Evolutionary conservation across 768 basidiomycete species (phyloP), one percentile per base, ranked within the genome.

Genomic region (Tylopilus subfusipes): DNA sequence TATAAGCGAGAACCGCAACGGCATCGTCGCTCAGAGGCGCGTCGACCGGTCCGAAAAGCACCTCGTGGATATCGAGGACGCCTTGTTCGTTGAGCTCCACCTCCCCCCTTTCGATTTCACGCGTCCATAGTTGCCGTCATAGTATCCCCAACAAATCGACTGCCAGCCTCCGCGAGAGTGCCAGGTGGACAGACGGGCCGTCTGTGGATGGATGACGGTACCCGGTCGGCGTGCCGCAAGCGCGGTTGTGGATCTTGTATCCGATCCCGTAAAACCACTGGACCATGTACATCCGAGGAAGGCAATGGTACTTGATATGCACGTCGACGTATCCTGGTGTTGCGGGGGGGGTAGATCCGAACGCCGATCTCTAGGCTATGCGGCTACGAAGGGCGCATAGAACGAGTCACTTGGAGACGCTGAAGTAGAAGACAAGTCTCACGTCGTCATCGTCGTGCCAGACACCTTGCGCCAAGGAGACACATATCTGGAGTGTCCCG

Each of bases 301-400:
- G 57, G 24, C 40, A 47, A n/a, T 56, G 24, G 42, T 58, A 58
- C 34, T 50, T 49, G 36, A 63, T n/a, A 14, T 60, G 61, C 19
- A 60, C 53, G 18, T 63, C 61, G 38, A 63, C 50, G 45, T 54
- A 63, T 25, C 50, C 49, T 5, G 62, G 55, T 18, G 53, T 27
- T 3, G 53, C 34, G 0, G 48, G 58, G n/a, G 1, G 58, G 60
- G 34, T 54, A 50, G 36, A 60, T 46, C 25, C 50, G 49, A 24
- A 47, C 49, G 3, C 25, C 18, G 0, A 31, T 34, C 8, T 58
- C 54, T 33, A 33, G 11, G 31, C 11, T 33, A 33, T 12, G 11
- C 11, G 31, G 31, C 31, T 33, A 33, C 31, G 4, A 33, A 33
- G 31, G 31, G 31, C 25, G 57, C 33, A 18, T 52, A 24, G 16